phyloP scores from a whole-genome alignment of 495 filamentous ascomycete genomes.

The Copromyces sp. region DNA sequence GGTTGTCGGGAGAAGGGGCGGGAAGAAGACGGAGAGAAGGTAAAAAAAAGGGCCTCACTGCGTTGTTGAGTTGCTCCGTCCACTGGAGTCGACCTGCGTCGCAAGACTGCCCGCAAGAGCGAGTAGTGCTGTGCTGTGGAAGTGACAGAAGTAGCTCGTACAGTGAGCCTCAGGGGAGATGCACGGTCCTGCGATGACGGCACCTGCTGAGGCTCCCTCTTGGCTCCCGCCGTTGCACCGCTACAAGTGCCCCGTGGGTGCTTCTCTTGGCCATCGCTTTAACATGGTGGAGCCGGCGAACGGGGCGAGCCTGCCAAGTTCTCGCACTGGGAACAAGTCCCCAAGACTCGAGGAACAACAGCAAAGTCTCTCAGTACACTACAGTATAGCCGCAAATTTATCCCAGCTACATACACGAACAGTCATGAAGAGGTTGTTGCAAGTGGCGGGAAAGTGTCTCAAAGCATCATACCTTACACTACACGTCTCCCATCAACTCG shows the following conservation, averaged over 20 bases:
- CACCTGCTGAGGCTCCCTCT: neutral
- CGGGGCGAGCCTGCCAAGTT: neutral
- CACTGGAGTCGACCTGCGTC: neutral
- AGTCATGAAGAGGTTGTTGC: neutral
- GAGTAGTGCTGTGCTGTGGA: neutral
- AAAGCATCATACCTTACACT: neutral
- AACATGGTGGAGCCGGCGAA: neutral
- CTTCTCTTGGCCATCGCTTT: neutral
- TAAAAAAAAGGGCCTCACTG: neutral
- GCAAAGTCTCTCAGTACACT: neutral
- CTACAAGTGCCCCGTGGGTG: neutral
- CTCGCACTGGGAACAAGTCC: neutral
- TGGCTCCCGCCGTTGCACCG: neutral
- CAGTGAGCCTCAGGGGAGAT: neutral
- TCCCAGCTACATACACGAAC: neutral
- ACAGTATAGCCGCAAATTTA: neutral
- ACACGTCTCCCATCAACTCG: neutral
- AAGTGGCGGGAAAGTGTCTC: neutral
- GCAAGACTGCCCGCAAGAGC: neutral
- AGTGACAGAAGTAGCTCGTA: neutral
- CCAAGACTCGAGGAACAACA: neutral
- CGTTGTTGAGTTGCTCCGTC: neutral
- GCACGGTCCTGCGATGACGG: neutral
- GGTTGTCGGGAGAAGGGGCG: neutral
- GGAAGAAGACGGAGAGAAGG: conserved; percentile 6